Conservation (phyloP, 768 basidiomycete genomes). For the Hypsizygus marmoreus region DNA sequence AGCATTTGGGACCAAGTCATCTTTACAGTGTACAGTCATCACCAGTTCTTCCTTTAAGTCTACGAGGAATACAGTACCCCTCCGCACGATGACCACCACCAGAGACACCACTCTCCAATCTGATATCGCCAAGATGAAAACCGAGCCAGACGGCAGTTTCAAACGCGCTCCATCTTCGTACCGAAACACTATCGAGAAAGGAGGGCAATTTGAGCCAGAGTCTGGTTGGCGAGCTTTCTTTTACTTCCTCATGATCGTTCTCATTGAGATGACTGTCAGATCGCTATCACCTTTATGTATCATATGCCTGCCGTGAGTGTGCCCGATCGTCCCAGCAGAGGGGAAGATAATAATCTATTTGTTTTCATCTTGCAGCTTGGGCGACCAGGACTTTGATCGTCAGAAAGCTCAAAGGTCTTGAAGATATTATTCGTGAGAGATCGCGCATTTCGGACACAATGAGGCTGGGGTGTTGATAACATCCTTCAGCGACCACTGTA, state of each 20-base stretch:
- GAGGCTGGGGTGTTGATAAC: not conserved
- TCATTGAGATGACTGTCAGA: conserved; percentile 49
- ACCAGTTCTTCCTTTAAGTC: too few species aligned
- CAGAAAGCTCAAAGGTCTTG: conserved; percentile 88
- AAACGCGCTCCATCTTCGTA: conserved; percentile 56
- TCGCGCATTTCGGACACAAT: not conserved
- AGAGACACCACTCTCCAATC: conserved; percentile 38
- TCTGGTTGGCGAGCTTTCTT: conserved; percentile 47
- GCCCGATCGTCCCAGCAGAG: not conserved
- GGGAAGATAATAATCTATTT: not conserved
- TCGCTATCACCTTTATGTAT: conserved; percentile 91
- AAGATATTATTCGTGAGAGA: conserved; percentile 73
- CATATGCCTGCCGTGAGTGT: conserved; percentile 75
- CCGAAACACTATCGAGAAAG: conserved; percentile 52
- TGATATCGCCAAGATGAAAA: conserved; percentile 58
- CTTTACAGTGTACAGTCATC: too few species aligned
- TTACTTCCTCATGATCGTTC: not conserved
- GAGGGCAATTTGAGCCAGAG: conserved; percentile 58
- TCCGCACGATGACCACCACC: conserved; percentile 28
- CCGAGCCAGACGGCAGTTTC: conserved; percentile 66
- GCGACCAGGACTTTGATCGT: conserved; percentile 87
- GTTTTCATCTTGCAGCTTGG: conserved; percentile 63
- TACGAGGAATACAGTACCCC: too few species aligned
- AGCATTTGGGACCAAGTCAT: too few species aligned
- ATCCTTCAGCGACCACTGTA: conserved; percentile 61